Base-by-base conservation (phyloP, 768 basidiomycete genomes). In the Asterophora parasitica region DNA sequence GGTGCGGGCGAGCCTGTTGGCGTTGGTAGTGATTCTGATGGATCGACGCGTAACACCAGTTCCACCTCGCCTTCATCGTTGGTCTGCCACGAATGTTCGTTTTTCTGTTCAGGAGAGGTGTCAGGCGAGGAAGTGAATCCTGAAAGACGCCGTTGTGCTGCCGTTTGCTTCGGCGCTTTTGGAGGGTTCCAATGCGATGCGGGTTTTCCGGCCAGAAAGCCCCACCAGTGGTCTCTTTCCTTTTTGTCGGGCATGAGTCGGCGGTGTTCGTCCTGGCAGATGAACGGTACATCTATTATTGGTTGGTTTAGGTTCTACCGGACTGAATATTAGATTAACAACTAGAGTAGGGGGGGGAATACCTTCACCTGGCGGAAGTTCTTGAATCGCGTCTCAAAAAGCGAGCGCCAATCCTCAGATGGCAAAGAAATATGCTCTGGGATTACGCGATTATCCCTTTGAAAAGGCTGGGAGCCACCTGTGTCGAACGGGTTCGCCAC, bases 201-300 rank as follows among this genome's bases (percentile, higher is more conserved):
- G n/a, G 85, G 81, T 53, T 71, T 70, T 28, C 88, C 89, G 37
- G 78, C 69, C 4, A 92, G 65, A 54, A 82, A 92, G 12, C 76
- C 74, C 89, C 89, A 91, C 89, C 89, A 92, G 13, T 71, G 64
- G 52, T 88, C 84, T 46, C 89, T 74, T 49, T 87, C 81, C 58
- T 77, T 82, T 60, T 75, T 83, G 42, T 85, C 82, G 19, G 88
- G 88, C 51, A 88, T 75, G 34, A 73, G 48, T 51, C 67, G 75
- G 12, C 51, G 62, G 37, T 50, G 41, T 20, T 42, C 51, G 20
- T 60, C 57, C 46, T 62, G 57, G 39, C 61, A 53, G 46, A 65
- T 50, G 43, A 59, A 53, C 19, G 70, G 66, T 36, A 79, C 71
- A 53, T 72, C 65, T 31, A 78, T 76, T 2, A 81, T 81, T 15